Evolutionary conservation across 352 stramenopile genomes (phyloP).

Genomic region (Blastocystis sp.): DNA sequence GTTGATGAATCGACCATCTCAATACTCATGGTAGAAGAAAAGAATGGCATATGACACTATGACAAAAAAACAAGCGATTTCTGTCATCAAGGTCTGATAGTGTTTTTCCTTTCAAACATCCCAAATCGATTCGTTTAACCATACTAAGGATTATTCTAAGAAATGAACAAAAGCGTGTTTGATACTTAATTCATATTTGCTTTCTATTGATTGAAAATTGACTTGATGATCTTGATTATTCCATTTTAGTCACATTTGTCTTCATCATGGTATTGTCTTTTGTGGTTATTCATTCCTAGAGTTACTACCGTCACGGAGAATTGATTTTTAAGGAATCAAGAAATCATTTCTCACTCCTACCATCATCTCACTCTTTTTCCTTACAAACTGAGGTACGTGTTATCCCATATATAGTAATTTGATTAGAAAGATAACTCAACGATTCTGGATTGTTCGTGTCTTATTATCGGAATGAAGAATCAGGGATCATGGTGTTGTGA

Average conservation of each 20-base stretch:
- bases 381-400: not conserved
- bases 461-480: conserved; percentile 26
- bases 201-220: too few species aligned
- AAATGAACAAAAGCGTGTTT: too few species aligned
- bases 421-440: not conserved
- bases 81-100: not conserved
- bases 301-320: conserved; percentile 3
- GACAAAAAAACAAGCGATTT: conserved; percentile 2
- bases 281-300: not conserved
- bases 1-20: conserved; percentile 32
- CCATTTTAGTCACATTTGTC: not conserved
- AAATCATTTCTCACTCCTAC: not conserved
- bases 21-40: conserved; percentile 8
- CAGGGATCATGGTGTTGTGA: conserved; percentile 1
- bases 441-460: not conserved
- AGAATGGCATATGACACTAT: not conserved
- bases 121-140: too few species aligned
- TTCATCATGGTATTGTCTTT: not conserved
- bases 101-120: not conserved
- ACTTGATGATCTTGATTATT: not conserved
- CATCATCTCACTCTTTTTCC: not conserved
- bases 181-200: too few species aligned
- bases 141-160: too few species aligned
- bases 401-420: not conserved
- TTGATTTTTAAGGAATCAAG: conserved; percentile 13